Percentiles rank a stretch among this genome's conserved stretches.
Conservation (phyloP, 2,329 filamentous ascomycete species). For the Colletotrichum karsti region DNA sequence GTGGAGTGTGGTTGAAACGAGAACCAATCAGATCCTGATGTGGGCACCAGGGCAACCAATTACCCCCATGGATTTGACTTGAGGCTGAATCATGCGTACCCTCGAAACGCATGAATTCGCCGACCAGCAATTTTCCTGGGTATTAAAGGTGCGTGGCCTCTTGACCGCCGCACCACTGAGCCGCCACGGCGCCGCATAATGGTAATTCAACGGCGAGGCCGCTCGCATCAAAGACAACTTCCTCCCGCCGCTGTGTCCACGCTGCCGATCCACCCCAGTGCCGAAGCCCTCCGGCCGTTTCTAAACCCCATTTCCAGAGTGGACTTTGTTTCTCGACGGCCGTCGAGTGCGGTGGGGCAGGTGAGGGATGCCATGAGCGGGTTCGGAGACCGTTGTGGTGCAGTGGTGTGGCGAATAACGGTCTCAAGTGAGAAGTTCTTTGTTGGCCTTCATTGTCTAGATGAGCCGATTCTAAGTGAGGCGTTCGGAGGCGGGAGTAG, state of each 20-base stretch:
- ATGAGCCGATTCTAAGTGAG: neutral
- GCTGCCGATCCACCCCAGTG: neutral
- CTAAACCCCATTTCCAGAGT: neutral
- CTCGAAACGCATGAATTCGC: neutral
- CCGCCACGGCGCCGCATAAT: neutral
- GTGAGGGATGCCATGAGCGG: neutral
- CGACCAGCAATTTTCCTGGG: neutral
- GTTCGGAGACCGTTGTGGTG: neutral
- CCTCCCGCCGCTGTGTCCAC: neutral
- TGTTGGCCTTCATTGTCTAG: neutral
- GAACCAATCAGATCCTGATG: neutral
- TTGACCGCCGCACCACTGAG: neutral
- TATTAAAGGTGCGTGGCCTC: neutral
- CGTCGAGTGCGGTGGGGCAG: neutral
- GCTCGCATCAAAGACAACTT: neutral
- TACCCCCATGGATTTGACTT: neutral
- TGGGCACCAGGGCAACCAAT: neutral
- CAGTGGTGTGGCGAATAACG: neutral
- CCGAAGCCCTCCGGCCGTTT: neutral
- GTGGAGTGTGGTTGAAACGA: neutral
- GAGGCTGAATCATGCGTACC: conserved; percentile 1
- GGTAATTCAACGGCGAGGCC: neutral
- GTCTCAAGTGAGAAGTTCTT: conserved; percentile 12
- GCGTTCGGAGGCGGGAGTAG: neutral
- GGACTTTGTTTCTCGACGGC: neutral